phyloP scores from a whole-genome alignment of 1,284 basidiomycete species.

The Tilletia indica region DNA sequence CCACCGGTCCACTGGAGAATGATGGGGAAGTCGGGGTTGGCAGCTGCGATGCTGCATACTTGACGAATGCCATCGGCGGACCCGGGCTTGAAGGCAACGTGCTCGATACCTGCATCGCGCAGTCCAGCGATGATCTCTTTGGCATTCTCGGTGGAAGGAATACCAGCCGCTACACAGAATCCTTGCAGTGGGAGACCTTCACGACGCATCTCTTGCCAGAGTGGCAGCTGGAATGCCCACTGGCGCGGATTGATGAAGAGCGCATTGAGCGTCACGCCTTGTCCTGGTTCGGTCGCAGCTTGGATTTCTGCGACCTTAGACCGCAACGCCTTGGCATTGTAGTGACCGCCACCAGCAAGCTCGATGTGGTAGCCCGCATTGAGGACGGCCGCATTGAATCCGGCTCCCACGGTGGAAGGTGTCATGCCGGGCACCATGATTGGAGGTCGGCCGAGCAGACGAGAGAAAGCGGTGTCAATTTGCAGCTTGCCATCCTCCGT shows the following conservation, averaged over 20 bases:
- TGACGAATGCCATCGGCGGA: conserved; percentile 95
- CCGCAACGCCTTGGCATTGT: conserved; percentile 82
- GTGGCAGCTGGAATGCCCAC: conserved; percentile 88
- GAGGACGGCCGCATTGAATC: conserved; percentile 67
- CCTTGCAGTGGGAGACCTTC: conserved; percentile 95
- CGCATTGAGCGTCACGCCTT: conserved; percentile 81
- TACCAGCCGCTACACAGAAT: conserved; percentile 95
- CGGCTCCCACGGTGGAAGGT: conserved; percentile 47
- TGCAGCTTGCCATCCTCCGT: conserved; percentile 59
- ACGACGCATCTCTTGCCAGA: conserved; percentile 94
- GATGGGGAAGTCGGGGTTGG: conserved; percentile 95
- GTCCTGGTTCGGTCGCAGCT: conserved; percentile 39
- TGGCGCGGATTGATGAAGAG: conserved; percentile 98
- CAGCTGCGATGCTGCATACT: conserved; percentile 89
- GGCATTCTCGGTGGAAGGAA: conserved; percentile 88
- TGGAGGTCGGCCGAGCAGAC: conserved; percentile 88
- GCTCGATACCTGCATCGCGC: conserved; percentile 78
- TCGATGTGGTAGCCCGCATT: conserved; percentile 94
- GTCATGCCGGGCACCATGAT: conserved; percentile 98
- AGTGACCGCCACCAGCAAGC: conserved; percentile 95
- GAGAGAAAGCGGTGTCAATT: conserved; percentile 91
- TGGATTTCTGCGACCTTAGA: conserved; percentile 66
- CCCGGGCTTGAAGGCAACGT: conserved; percentile 95
- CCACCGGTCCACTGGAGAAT: conserved; percentile 99
- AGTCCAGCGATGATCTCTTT: conserved; percentile 83